Conservation (phyloP, 768 basidiomycete genomes). For the Tubosaeta sp. region DNA sequence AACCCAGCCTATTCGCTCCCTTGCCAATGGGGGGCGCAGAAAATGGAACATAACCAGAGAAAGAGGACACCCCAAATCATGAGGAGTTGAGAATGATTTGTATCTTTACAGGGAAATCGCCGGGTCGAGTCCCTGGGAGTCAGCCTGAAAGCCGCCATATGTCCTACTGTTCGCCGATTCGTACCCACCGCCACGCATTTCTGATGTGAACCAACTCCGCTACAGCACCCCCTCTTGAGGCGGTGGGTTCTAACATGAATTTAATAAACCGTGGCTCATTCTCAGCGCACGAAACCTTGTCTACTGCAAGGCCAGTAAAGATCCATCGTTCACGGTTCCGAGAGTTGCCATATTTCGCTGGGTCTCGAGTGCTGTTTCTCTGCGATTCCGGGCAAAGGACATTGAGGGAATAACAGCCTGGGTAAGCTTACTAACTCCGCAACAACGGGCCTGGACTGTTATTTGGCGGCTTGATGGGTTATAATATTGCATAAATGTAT, state of each 20-base stretch:
- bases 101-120: neutral
- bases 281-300: neutral
- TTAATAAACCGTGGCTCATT: conserved; percentile 7
- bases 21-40: conserved; percentile 1
- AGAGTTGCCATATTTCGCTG: neutral
- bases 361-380: neutral
- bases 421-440: neutral
- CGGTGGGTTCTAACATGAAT: conserved; percentile 9
- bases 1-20: neutral
- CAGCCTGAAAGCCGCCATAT: conserved; percentile 9
- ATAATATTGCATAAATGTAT: conserved; percentile 4
- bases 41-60: conserved; percentile 18
- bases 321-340: conserved; percentile 17
- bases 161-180: neutral
- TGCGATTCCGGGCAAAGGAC: neutral
- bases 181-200: conserved; percentile 9
- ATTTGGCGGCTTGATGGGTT: conserved; percentile 29
- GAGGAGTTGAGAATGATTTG: neutral
- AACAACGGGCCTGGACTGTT: conserved; percentile 10
- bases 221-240: conserved; percentile 4
- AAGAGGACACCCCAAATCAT: conserved; percentile 15
- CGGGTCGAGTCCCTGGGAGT: conserved; percentile 16
- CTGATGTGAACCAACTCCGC: conserved; percentile 15
- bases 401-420: neutral
- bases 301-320: conserved; percentile 8